Evolutionary conservation across 176 grass and related monocot genomes (phyloP), one percentile per base, ranked within the genome.

Genomic region (Aegilops umbellulata): DNA sequence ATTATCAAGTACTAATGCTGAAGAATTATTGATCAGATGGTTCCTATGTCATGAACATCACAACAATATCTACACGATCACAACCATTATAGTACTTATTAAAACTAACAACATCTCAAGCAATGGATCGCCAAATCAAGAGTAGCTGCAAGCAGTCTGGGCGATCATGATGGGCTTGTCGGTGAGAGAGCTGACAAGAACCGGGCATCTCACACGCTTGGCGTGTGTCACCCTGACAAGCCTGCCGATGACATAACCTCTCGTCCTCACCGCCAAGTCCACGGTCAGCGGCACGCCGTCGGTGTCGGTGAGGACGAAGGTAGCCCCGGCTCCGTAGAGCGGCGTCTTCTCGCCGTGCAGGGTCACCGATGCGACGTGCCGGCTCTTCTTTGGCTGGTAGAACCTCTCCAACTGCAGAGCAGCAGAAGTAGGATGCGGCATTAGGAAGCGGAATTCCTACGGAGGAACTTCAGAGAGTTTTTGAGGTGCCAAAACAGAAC

Each of bases 321-420:
- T 86, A 5, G 92, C 96, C 38, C 93, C 93, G 15, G 93, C 96
- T 1, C 96, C 96, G 22, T 98, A 95, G 8, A 98, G 92, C 4
- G 96, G 93, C 14, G 65, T 78, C 90, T 94, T 98, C 11, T 94
- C 91, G 24, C 93, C 96, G 19, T 91, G 92, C 35, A 95, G 60
- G 29, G 91, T 13, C n/a, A 80, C 84, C 27, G 88, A 72, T 14
- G 88, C 80, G 10, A 44, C 60, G 35, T 77, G 85, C 3, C 32
- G 88, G 74, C 96, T 98, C 29, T 90, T 80, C 88, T 90, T 89
- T 0, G 96, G 96, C 74, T 95, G 93, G 81, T 98, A 98, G 36
- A 92, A 98, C 74, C 76, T 89, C 10, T 89, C 31, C 17, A 98
- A 0, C 96, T 98, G 88, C 81, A 84, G 79, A 78, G 22, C 15